A percentile compares a stretch with the other conserved stretches of the same genome.
These are phyloP conservation scores for Pseudomonodictys pantanalensis DNA, from an alignment of 495 filamentous ascomycete genomes.

Conservation along the genomic window DNA sequence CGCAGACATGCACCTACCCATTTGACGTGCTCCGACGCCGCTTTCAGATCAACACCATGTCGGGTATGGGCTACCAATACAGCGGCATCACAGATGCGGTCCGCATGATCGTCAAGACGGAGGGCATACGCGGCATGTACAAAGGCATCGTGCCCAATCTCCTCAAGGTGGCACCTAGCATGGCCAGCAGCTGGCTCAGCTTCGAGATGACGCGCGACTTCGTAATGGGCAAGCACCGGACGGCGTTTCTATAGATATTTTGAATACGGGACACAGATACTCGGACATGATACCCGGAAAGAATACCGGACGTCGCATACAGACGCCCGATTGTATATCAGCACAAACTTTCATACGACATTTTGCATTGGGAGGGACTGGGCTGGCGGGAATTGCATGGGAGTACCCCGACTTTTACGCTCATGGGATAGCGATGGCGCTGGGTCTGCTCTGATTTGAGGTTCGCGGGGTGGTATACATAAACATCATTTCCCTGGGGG, in stretches of 20 bases:
- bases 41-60: constrained; percentile 99
- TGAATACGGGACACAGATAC: not conserved
- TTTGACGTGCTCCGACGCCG: constrained; percentile 97
- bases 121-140: constrained; percentile 76
- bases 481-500: too few relatives aligned
- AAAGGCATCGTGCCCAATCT: constrained; percentile 93
- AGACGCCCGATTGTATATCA: not conserved
- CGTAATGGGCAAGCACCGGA: constrained; percentile 48
- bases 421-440: too few relatives aligned
- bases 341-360: not conserved
- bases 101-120: constrained; percentile 71
- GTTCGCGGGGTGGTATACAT: too few relatives aligned
- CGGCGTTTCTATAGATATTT: constrained; percentile 15
- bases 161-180: constrained; percentile 94
- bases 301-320: too few relatives aligned
- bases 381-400: not conserved
- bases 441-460: too few relatives aligned
- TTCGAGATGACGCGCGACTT: constrained; percentile 92
- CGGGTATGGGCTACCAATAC: constrained; percentile 96
- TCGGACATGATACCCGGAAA: too few relatives aligned
- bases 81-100: constrained; percentile 82
- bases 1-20: constrained; percentile 96
- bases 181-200: constrained; percentile 97
- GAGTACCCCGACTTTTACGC: not conserved
- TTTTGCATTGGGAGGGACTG: not conserved